Conservation (phyloP, 2,329 filamentous ascomycete species). For the Pezicula carpinea region DNA sequence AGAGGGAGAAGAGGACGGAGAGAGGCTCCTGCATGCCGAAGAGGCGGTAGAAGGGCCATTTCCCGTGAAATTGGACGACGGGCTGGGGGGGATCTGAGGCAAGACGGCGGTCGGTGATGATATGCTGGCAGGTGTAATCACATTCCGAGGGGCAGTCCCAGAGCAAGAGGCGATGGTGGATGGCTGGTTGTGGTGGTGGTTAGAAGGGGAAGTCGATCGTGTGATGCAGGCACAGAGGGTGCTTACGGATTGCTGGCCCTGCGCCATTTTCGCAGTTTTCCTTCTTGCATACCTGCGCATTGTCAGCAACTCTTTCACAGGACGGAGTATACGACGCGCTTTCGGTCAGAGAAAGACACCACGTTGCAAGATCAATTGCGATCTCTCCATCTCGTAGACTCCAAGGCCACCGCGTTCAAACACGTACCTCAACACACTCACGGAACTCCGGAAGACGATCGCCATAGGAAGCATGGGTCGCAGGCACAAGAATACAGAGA, state of each 20-base stretch:
- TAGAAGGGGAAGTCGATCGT: conserved; percentile 6
- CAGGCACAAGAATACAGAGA: conserved; percentile 13
- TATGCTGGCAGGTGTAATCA: conserved; percentile 96
- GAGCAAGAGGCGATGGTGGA: conserved; percentile 79
- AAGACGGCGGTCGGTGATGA: conserved; percentile 71
- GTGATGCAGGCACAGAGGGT: not conserved
- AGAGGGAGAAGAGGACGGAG: conserved; percentile 85
- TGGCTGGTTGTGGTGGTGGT: conserved; percentile 46
- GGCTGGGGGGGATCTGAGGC: conserved; percentile 49
- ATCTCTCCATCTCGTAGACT: too few relatives aligned
- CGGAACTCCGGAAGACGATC: conserved; percentile 84
- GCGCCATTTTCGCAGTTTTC: conserved; percentile 73
- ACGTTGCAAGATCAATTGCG: too few relatives aligned
- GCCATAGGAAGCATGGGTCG: conserved; percentile 68
- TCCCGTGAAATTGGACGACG: conserved; percentile 92
- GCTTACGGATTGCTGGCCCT: conserved; percentile 30
- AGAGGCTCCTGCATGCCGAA: conserved; percentile 93
- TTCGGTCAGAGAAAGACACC: conserved; percentile 1
- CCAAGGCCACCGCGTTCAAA: not conserved
- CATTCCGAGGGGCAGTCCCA: conserved; percentile 94
- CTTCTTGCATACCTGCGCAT: conserved; percentile 64
- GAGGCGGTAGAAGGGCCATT: conserved; percentile 94
- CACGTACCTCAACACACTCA: conserved; percentile 71
- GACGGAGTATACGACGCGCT: not conserved
- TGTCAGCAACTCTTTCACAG: conserved; percentile 8